Percentiles rank a stretch among this genome's conserved stretches.
Evolutionary conservation across 352 stramenopile species (phyloP).

Genomic region (Phytophthora ramorum): DNA sequence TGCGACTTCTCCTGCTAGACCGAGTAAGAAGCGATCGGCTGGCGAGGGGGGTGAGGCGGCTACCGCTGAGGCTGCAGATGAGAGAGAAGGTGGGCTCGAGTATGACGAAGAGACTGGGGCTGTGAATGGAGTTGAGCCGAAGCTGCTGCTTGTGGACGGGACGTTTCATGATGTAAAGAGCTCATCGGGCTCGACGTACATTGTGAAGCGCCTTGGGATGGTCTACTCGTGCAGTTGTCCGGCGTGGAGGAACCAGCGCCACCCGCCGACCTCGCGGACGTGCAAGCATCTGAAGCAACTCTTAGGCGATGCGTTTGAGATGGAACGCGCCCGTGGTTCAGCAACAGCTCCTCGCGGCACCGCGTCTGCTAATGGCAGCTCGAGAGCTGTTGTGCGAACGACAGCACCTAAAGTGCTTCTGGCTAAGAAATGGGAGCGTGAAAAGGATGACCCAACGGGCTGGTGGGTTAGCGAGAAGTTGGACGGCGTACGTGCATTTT

Average conservation of each 20-base stretch:
- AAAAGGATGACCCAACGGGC: slow-evolving; percentile 57
- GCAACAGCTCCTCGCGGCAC: slow-evolving; percentile 23
- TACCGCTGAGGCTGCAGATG: neutral
- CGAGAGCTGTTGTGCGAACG: slow-evolving; percentile 37
- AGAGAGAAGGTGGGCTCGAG: slow-evolving; percentile 20
- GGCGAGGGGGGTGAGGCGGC: slow-evolving; percentile 19
- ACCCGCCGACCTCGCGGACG: slow-evolving; percentile 49
- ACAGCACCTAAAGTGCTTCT: slow-evolving; percentile 58
- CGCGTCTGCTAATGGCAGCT: slow-evolving; percentile 9
- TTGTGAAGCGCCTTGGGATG: slow-evolving; percentile 54
- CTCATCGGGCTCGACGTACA: slow-evolving; percentile 62
- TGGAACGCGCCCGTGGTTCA: slow-evolving; percentile 31
- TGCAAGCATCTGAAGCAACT: slow-evolving; percentile 74
- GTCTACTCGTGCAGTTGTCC: slow-evolving; percentile 72
- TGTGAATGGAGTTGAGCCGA: slow-evolving; percentile 52
- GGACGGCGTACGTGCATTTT: slow-evolving; percentile 74
- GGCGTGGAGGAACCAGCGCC: slow-evolving; percentile 70
- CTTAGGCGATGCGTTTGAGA: slow-evolving; percentile 61
- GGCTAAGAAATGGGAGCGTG: slow-evolving; percentile 72
- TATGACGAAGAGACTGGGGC: slow-evolving; percentile 54
- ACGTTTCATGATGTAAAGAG: slow-evolving; percentile 58
- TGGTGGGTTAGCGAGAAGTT: slow-evolving; percentile 88
- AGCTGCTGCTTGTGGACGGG: slow-evolving; percentile 44
- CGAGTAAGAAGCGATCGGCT: slow-evolving; percentile 19
- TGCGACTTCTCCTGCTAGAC: neutral